Conservation (phyloP, 208 protist species). For the Vickermania ingenoplastis region DNA sequence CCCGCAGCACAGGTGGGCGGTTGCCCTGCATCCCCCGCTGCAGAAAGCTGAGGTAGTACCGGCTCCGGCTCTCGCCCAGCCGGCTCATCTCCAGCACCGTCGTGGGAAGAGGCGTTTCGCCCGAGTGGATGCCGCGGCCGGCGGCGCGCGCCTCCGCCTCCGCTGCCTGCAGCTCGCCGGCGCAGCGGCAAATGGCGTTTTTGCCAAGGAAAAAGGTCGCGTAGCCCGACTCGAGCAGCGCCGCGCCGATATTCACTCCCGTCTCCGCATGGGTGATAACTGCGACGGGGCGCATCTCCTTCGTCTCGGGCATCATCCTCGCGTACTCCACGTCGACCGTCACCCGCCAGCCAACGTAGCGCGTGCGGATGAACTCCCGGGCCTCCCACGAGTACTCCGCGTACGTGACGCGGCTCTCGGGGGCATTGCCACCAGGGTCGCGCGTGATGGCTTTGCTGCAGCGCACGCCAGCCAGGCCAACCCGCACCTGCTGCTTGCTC, state of each 20-base stretch:
- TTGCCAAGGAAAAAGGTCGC: conserved; percentile 74
- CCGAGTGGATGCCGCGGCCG: conserved; percentile 39
- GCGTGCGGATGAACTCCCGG: conserved; percentile 69
- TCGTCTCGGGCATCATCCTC: conserved; percentile 71
- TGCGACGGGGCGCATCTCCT: conserved; percentile 62
- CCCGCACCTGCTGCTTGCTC: conserved; percentile 33
- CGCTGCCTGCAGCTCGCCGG: conserved; percentile 44
- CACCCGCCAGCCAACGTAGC: conserved; percentile 73
- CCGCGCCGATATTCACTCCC: conserved; percentile 56
- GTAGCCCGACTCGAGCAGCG: conserved; percentile 69
- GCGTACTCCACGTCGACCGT: conserved; percentile 70
- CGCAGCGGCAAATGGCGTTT: conserved; percentile 59
- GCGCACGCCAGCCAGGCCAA: conserved; percentile 72
- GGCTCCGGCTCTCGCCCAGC: conserved; percentile 61
- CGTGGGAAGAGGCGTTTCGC: conserved; percentile 16
- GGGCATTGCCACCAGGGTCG: conserved; percentile 63
- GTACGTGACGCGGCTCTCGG: conserved; percentile 80
- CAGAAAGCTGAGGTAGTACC: conserved; percentile 85
- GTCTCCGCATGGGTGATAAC: conserved; percentile 46
- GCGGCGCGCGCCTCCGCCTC: conserved; percentile 40
- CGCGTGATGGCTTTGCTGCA: conserved; percentile 74
- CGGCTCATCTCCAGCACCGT: conserved; percentile 75
- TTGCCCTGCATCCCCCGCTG: conserved; percentile 82
- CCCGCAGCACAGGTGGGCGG: conserved; percentile 57
- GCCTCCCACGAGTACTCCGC: conserved; percentile 84